Percentiles rank a stretch among this genome's conserved stretches.
Conservation (phyloP, 169 alveolate genomes). For the Plasmodium berghei region DNA sequence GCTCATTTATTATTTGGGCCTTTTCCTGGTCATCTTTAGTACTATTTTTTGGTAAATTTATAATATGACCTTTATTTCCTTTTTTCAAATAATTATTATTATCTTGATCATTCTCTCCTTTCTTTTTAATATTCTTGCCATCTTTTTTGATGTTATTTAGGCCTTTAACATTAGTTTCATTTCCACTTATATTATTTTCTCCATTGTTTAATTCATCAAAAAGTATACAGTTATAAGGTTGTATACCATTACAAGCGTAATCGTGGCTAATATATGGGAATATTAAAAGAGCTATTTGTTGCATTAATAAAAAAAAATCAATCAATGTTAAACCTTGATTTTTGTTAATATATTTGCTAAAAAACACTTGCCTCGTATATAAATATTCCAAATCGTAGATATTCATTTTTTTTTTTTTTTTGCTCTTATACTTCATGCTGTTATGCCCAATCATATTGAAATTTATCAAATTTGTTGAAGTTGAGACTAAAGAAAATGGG, state of each 20-base stretch:
- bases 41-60: conserved; percentile 2
- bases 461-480: conserved; percentile 50
- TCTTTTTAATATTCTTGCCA: conserved; percentile 9
- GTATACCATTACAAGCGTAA: conserved; percentile 19
- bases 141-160: conserved; percentile 18
- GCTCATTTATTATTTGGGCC: not conserved
- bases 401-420: conserved; percentile 69
- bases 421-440: conserved; percentile 17
- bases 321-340: conserved; percentile 75
- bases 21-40: conserved; percentile 2
- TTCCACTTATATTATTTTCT: conserved; percentile 38
- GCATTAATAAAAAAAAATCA: conserved; percentile 76
- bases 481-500: conserved; percentile 64
- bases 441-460: conserved; percentile 56
- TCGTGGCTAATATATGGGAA: conserved; percentile 55
- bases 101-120: conserved; percentile 37
- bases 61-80: conserved; percentile 25
- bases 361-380: conserved; percentile 71
- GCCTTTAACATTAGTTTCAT: conserved; percentile 2
- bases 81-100: conserved; percentile 11
- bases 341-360: conserved; percentile 75
- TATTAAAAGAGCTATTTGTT: conserved; percentile 62
- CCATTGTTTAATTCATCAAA: conserved; percentile 55
- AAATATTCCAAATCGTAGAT: conserved; percentile 69
- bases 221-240: conserved; percentile 42